Evolutionary conservation across 495 filamentous ascomycete genomes (phyloP).

Genomic region (Endocarpon pusillum): DNA sequence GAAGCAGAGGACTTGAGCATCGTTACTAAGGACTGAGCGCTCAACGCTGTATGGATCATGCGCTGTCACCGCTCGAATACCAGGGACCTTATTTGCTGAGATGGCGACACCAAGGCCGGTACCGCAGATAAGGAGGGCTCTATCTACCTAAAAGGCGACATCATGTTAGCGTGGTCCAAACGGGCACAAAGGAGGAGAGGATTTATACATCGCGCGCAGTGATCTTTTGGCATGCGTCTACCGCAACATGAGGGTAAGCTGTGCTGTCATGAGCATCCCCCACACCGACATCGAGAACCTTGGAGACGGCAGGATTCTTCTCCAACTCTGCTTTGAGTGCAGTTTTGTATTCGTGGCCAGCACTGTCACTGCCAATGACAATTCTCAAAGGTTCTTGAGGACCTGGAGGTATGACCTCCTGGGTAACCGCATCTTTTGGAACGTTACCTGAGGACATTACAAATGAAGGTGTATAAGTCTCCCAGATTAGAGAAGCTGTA

Average conservation of each 20-base stretch:
- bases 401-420: too few relatives aligned
- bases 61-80: conserved; percentile 70
- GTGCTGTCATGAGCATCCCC: conserved; percentile 53
- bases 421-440: too few relatives aligned
- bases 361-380: conserved; percentile 51
- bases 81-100: conserved; percentile 71
- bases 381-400: conserved; percentile 32
- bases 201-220: conserved; percentile 32
- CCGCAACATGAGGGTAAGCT: conserved; percentile 68
- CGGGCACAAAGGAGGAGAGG: background rate
- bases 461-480: too few relatives aligned
- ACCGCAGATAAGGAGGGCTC: conserved; percentile 73
- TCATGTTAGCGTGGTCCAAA: background rate
- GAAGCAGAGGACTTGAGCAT: conserved; percentile 80
- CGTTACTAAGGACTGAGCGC: conserved; percentile 64
- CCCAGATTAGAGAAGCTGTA: too few relatives aligned
- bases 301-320: conserved; percentile 45
- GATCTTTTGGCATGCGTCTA: conserved; percentile 50
- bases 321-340: conserved; percentile 59
- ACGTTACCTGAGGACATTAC: too few relatives aligned
- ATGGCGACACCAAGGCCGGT: conserved; percentile 80
- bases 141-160: conserved; percentile 35
- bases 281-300: conserved; percentile 54
- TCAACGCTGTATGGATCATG: conserved; percentile 78
- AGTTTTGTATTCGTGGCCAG: conserved; percentile 63